A percentile compares a stretch with the other conserved stretches of the same genome.
phyloP scores from a whole-genome alignment of 2,329 filamentous ascomycete genomes.

The Aspergillus sp. region DNA sequence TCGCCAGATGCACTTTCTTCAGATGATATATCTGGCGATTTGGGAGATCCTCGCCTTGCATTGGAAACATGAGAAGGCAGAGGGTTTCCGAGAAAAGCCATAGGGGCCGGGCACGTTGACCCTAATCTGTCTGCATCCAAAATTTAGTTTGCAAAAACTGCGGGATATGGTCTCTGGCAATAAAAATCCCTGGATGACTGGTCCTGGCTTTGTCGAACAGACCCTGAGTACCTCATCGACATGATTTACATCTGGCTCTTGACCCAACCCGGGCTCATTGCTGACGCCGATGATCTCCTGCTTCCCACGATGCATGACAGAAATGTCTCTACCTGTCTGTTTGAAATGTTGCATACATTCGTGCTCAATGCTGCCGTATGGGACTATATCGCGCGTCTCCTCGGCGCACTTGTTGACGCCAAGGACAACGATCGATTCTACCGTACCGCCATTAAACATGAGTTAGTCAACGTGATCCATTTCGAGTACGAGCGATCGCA shows the following conservation, averaged over 20 bases:
- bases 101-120: neutral
- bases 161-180: neutral
- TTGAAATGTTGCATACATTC: slow-evolving; percentile 42
- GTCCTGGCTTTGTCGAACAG: neutral
- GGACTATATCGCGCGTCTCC: slow-evolving; percentile 41
- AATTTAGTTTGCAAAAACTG: neutral
- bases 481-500: slow-evolving; percentile 45
- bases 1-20: neutral
- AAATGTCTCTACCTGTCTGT: slow-evolving; percentile 43
- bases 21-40: neutral
- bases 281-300: slow-evolving; percentile 46
- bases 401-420: slow-evolving; percentile 31
- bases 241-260: neutral
- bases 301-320: slow-evolving; percentile 42
- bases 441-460: slow-evolving; percentile 43
- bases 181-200: neutral
- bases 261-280: slow-evolving; percentile 27
- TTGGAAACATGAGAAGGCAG: neutral
- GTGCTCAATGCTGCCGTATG: slow-evolving; percentile 41
- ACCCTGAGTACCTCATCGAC: neutral
- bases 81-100: neutral
- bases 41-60: neutral
- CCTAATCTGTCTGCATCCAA: neutral
- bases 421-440: slow-evolving; percentile 27
- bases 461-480: slow-evolving; percentile 48